Percentiles rank a stretch among this genome's conserved stretches.
phyloP scores from a whole-genome alignment of 1,284 basidiomycete genomes.

The Fomitopsis schrenkii region DNA sequence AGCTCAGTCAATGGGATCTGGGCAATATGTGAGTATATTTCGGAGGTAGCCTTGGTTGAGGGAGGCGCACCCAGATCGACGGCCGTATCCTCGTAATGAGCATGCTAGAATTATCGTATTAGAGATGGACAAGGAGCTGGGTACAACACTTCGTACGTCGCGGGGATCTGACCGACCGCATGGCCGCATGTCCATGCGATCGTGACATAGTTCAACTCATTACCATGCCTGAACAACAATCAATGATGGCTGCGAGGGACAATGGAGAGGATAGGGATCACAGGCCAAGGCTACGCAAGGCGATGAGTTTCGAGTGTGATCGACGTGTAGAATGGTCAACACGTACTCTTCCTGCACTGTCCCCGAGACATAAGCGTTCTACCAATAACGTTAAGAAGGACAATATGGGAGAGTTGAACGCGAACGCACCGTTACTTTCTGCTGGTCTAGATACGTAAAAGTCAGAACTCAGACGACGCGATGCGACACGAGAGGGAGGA shows the following conservation, averaged over 20 bases:
- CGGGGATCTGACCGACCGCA: constrained; percentile 38
- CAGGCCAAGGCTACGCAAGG: constrained; percentile 22
- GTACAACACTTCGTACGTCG: constrained; percentile 25
- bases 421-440: constrained; percentile 34
- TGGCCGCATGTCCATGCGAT: constrained; percentile 41
- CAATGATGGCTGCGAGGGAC: too few species aligned
- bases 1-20: constrained; percentile 37
- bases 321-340: background rate
- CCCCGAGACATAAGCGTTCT: constrained; percentile 42
- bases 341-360: constrained; percentile 39
- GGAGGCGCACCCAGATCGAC: constrained; percentile 32
- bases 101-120: constrained; percentile 19
- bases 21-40: background rate
- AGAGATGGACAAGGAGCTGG: background rate
- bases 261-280: constrained; percentile 4
- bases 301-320: background rate
- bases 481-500: background rate
- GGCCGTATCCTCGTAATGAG: constrained; percentile 35
- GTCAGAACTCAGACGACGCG: constrained; percentile 8
- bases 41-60: accelerated
- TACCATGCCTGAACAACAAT: constrained; percentile 28
- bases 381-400: background rate
- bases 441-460: constrained; percentile 34
- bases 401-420: background rate
- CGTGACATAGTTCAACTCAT: constrained; percentile 38